A percentile compares a stretch with the other conserved stretches of the same genome.
phyloP scores from a whole-genome alignment of 2,329 filamentous ascomycete genomes.

The Peltaster fructicola region DNA sequence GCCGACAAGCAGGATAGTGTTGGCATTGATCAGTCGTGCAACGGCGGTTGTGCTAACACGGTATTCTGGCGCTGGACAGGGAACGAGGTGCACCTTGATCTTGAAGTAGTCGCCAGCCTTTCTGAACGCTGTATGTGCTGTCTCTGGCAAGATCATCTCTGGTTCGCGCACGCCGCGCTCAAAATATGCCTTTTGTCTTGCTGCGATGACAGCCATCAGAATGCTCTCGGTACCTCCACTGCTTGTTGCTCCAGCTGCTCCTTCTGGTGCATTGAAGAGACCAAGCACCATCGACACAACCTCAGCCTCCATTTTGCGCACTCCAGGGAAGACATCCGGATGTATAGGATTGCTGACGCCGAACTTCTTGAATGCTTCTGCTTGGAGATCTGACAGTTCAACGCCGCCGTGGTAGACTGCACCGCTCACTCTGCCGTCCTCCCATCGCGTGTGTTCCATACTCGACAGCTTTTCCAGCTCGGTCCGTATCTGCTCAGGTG shows the following conservation, averaged over 20 bases:
- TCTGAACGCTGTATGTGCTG: slow-evolving; percentile 87
- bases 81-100: slow-evolving; percentile 80
- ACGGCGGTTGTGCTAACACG: slow-evolving; percentile 68
- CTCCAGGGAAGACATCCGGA: slow-evolving; percentile 92
- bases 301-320: slow-evolving; percentile 98
- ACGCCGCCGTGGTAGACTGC: slow-evolving; percentile 92
- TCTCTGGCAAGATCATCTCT: slow-evolving; percentile 94
- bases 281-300: slow-evolving; percentile 73
- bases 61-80: slow-evolving; percentile 69
- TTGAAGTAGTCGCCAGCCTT: slow-evolving; percentile 94
- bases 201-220: slow-evolving; percentile 81
- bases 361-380: slow-evolving; percentile 84
- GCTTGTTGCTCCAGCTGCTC: slow-evolving; percentile 73
- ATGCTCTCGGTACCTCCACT: slow-evolving; percentile 93
- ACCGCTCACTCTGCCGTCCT: slow-evolving; percentile 84
- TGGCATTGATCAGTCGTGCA: slow-evolving; percentile 74
- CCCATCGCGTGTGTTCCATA: slow-evolving; percentile 93
- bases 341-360: slow-evolving; percentile 94
- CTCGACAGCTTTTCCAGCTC: slow-evolving; percentile 64
- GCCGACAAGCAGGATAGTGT: slow-evolving; percentile 84
- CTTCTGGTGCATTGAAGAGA: slow-evolving; percentile 76
- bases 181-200: slow-evolving; percentile 69
- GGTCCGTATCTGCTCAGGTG: slow-evolving; percentile 55
- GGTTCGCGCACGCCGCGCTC: slow-evolving; percentile 83
- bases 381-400: slow-evolving; percentile 65